Percentiles rank a stretch among this genome's conserved stretches.
Conservation (phyloP, 352 stramenopile genomes). For the Phytophthora megakarya region DNA sequence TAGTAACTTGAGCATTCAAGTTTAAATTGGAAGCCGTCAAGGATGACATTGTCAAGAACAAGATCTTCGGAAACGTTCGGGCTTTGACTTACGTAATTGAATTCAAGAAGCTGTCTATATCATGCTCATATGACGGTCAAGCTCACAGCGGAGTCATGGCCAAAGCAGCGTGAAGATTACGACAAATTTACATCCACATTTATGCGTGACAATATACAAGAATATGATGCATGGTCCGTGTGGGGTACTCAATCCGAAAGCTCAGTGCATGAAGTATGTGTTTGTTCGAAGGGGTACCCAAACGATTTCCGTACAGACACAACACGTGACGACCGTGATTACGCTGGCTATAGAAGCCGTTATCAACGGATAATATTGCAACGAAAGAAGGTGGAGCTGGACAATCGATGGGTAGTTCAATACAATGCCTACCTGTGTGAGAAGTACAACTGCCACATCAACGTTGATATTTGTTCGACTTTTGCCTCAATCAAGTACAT, state of each 20-base stretch:
- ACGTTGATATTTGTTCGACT: background rate
- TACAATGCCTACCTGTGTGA: background rate
- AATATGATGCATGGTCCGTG: background rate
- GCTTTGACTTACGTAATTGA: background rate
- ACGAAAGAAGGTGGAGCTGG: no score
- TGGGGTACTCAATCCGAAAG: background rate
- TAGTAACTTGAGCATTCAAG: background rate
- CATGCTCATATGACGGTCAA: no score
- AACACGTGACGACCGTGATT: no score
- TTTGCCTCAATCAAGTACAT: background rate
- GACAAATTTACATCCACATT: background rate
- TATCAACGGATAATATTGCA: no score
- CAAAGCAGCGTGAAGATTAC: background rate
- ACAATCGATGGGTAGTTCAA: background rate
- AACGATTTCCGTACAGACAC: background rate
- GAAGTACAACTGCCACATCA: constrained; percentile 2
- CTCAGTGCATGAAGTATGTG: no score
- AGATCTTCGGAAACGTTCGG: background rate
- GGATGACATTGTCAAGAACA: background rate
- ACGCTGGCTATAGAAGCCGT: background rate
- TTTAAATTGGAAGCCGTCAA: background rate
- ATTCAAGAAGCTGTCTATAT: background rate
- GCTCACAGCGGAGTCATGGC: background rate
- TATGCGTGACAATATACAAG: background rate
- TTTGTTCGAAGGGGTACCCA: background rate